Evolutionary conservation across 192 early-diverging fungal species (phyloP).

Genomic region (Coemansia sp.): DNA sequence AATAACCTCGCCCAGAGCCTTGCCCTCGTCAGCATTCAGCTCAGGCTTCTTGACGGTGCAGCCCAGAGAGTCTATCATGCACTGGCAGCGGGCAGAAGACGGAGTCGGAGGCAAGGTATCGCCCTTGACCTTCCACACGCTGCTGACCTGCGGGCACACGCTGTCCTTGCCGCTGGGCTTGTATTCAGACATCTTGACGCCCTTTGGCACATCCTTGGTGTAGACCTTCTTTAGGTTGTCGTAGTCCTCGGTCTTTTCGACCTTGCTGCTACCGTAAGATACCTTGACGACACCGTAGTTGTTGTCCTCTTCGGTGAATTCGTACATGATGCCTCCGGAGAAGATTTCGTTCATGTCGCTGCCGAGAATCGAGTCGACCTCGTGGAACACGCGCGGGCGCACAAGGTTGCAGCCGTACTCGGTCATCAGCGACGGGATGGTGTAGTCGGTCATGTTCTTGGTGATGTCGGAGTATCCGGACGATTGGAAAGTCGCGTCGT

Average conservation of each 20-base stretch:
- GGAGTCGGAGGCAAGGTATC: constrained; percentile 64
- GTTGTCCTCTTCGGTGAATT: constrained; percentile 74
- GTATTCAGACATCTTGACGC: constrained; percentile 59
- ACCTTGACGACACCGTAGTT: constrained; percentile 70
- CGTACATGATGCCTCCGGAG: constrained; percentile 74
- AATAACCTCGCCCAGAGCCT: constrained; percentile 33
- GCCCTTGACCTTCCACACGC: constrained; percentile 58
- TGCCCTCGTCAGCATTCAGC: constrained; percentile 30
- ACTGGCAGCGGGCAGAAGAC: constrained; percentile 60
- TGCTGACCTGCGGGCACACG: constrained; percentile 56
- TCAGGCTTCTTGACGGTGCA: constrained; percentile 47
- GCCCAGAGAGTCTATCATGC: constrained; percentile 63
- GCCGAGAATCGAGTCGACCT: constrained; percentile 67
- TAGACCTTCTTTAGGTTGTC: constrained; percentile 58
- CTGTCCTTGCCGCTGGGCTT: constrained; percentile 45
- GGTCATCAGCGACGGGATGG: constrained; percentile 68
- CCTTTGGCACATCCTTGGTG: constrained; percentile 53
- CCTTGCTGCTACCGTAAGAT: constrained; percentile 43
- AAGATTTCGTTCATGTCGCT: constrained; percentile 64
- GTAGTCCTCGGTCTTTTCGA: constrained; percentile 59
- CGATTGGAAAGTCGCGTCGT: constrained; percentile 56
- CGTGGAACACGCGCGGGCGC: constrained; percentile 66
- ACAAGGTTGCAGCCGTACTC: constrained; percentile 76
- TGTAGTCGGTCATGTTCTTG: constrained; percentile 61
- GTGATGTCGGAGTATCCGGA: constrained; percentile 71